Conservation (phyloP, 2,329 filamentous ascomycete species). For the Cladophialophora yegresii region DNA sequence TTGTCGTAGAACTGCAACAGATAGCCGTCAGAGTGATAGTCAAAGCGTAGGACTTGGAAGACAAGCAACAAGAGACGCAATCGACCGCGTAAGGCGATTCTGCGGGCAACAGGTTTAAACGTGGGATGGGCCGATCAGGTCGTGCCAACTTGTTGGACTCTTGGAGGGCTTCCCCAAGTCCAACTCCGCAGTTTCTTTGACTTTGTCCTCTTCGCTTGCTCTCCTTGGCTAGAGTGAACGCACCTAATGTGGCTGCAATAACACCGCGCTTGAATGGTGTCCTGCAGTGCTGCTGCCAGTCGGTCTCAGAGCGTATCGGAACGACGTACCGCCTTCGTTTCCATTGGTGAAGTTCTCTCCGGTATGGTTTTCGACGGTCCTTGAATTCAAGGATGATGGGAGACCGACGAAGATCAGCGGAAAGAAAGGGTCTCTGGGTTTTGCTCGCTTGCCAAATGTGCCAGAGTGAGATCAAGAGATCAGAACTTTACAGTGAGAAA, state of each 20-base stretch:
- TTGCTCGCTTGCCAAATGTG: conserved; percentile 3
- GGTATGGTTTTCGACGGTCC: conserved; percentile 3
- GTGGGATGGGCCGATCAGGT: conserved; percentile 10
- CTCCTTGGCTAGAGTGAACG: conserved; percentile 15
- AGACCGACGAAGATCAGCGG: background rate
- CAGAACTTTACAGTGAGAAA: conserved; percentile 8
- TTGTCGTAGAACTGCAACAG: background rate
- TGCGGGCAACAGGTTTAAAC: conserved; percentile 3
- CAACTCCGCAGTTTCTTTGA: conserved; percentile 11
- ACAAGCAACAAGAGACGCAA: background rate
- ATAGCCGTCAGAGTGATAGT: background rate
- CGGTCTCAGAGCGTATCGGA: conserved; percentile 8
- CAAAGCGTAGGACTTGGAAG: background rate
- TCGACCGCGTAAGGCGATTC: background rate
- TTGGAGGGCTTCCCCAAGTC: conserved; percentile 5
- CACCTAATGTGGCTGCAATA: conserved; percentile 18
- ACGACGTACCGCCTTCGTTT: conserved; percentile 5
- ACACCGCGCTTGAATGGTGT: conserved; percentile 1
- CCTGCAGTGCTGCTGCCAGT: conserved; percentile 11
- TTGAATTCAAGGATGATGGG: background rate
- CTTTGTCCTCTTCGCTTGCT: conserved; percentile 1
- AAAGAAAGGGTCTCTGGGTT: background rate
- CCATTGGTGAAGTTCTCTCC: background rate
- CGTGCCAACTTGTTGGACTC: conserved; percentile 9
- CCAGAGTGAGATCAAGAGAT: conserved; percentile 12